Percentiles rank a stretch among this genome's conserved stretches.
These are phyloP conservation scores for Tuber brumale DNA, from an alignment of 495 filamentous ascomycete genomes.

Conservation along the genomic window DNA sequence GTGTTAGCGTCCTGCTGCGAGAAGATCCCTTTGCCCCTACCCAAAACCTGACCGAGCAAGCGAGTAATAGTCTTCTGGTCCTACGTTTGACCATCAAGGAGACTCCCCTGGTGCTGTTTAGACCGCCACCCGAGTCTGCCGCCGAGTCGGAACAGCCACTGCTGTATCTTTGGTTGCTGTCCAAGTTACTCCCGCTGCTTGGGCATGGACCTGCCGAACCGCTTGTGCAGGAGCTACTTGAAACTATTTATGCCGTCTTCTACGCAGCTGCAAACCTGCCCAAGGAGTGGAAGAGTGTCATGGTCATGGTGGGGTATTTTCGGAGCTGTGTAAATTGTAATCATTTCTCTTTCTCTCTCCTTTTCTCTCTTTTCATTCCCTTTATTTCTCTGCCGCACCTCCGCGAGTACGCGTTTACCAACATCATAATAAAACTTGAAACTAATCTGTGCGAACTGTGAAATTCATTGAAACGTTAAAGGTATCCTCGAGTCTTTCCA, in stretches of 20 bases:
- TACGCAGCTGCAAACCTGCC: slow-evolving; percentile 41
- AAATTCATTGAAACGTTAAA: slow-evolving; percentile 21
- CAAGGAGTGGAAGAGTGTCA: slow-evolving; percentile 41
- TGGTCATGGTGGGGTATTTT: slow-evolving; percentile 42
- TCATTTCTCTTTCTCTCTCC: slow-evolving; percentile 45
- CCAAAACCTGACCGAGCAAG: slow-evolving; percentile 52
- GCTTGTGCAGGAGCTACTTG: slow-evolving; percentile 44
- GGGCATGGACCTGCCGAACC: slow-evolving; percentile 43
- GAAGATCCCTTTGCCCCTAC: slow-evolving; percentile 57
- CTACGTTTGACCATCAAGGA: slow-evolving; percentile 65
- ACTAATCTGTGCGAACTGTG: slow-evolving; percentile 1
- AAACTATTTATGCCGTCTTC: slow-evolving; percentile 51
- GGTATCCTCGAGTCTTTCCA: slow-evolving; percentile 39
- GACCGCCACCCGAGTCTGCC: slow-evolving; percentile 42
- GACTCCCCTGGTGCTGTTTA: slow-evolving; percentile 64
- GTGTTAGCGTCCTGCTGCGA: slow-evolving; percentile 58
- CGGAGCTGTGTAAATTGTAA: slow-evolving; percentile 48
- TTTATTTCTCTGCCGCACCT: slow-evolving; percentile 1
- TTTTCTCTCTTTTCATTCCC: slow-evolving; percentile 47
- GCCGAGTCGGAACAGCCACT: slow-evolving; percentile 54
- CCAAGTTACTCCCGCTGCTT: slow-evolving; percentile 55
- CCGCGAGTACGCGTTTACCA: slow-evolving; percentile 17
- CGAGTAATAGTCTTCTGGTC: slow-evolving; percentile 62
- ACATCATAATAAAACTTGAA: slow-evolving; percentile 3
- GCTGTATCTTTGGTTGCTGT: slow-evolving; percentile 73